These are phyloP conservation scores for Fusarium torulosum DNA, from an alignment of 2,329 filamentous ascomycete species.

Conservation along the genomic window DNA sequence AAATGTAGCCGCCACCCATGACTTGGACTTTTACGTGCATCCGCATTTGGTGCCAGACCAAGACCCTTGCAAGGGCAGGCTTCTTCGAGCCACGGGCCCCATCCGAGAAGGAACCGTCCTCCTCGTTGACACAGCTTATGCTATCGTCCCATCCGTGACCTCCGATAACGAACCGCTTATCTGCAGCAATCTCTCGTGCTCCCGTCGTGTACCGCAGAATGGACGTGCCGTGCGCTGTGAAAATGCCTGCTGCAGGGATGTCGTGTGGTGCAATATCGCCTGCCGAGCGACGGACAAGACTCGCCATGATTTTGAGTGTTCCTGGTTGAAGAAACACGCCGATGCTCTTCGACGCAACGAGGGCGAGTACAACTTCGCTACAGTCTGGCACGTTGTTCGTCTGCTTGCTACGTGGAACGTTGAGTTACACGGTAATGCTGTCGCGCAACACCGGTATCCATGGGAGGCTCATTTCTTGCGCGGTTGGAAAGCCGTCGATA, in stretches of 20 bases:
- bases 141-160: constrained; percentile 46
- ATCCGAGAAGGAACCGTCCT: constrained; percentile 46
- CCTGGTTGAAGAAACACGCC: constrained; percentile 43
- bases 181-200: constrained; percentile 49
- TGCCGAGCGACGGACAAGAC: constrained; percentile 39
- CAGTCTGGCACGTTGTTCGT: constrained; percentile 49
- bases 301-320: constrained; percentile 48
- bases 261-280: constrained; percentile 46
- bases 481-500: constrained; percentile 45
- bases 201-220: constrained; percentile 32
- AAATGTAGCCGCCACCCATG: constrained; percentile 29
- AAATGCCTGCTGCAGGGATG: constrained; percentile 40
- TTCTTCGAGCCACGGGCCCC: constrained; percentile 42
- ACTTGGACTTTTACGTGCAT: constrained; percentile 43
- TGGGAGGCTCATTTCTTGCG: constrained; percentile 42
- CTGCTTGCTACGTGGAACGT: constrained; percentile 45
- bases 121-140: constrained; percentile 48
- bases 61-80: constrained; percentile 46
- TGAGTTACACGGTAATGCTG: constrained; percentile 23
- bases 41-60: constrained; percentile 41
- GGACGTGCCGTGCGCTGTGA: constrained; percentile 32
- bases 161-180: constrained; percentile 35
- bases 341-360: constrained; percentile 35
- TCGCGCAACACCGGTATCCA: background rate
- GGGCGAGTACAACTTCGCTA: constrained; percentile 47